Evolutionary conservation across 2,329 filamentous ascomycete species (phyloP), one percentile per base, ranked within the genome.

Genomic region (Fusarium sp.): DNA sequence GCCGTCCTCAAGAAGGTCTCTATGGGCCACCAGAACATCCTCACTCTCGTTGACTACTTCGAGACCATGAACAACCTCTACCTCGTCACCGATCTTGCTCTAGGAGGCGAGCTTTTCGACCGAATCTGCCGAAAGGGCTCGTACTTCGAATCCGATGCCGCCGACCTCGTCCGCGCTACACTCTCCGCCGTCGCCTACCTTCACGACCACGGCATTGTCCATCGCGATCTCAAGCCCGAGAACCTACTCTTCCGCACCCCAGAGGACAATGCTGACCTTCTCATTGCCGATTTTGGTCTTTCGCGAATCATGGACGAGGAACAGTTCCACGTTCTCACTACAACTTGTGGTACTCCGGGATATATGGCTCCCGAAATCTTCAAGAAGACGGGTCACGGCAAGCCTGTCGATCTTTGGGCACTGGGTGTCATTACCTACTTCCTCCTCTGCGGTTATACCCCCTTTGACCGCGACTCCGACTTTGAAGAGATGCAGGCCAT

Each of bases 361-460:
- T 99, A 99, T 85, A 99, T 99, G 97, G 97, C 97, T 3, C 97
- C 97, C 25, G 97, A 99, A 83, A 99, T 99, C 79, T 99, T 99
- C 86, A 98, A 98, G 84, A 99, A 99, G 87, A 95, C 93, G 9
- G 97, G 97, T 30, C 97, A 99, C 82, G 97, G 97, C 73, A 99
- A 98, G 84, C 95, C 97, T 77, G 97, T 99, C 63, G 97, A 99
- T 82, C 92, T 99, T 74, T 99, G 97, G 97, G 97, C 97, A 40
- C 95, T 98, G 72, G 97, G 97, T 56, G 97, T 99, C 50, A 99
- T 99, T 81, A 98, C 97, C 35, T 99, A 98, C 86, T 99, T 99
- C 86, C 87, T 99, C 33, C 92, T 99, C 60, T 98, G 97, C 84
- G 97, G 97, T 68, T 98, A 98, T 85, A 99, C 97, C 1, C 97